Percentiles rank a stretch among this genome's conserved stretches.
phyloP scores from a whole-genome alignment of 169 alveolate species.

The Eimeria praecox region DNA sequence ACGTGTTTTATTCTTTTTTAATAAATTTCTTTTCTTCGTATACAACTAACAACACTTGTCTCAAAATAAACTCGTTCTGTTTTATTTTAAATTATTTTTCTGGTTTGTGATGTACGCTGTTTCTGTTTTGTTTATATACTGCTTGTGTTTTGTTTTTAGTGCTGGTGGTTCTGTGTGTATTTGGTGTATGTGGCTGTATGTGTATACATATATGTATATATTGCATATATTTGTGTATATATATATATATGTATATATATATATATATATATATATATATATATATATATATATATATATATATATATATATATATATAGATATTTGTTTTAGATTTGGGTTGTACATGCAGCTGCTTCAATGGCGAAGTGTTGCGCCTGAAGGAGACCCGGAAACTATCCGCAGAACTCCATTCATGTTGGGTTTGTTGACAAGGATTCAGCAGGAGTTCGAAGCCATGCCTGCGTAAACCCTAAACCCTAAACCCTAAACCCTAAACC shows the following conservation, averaged over 20 bases:
- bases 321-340: background rate
- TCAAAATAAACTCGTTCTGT: no score
- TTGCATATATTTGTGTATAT: no score
- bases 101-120: no score
- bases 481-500: background rate
- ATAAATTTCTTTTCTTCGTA: no score
- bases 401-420: conserved; percentile 74
- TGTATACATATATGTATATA: no score
- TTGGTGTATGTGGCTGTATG: no score
- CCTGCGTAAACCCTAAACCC: conserved; percentile 14
- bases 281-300: no score
- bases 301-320: no score
- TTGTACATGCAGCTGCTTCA: conserved; percentile 62
- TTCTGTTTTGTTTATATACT: background rate
- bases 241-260: no score
- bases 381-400: conserved; percentile 65
- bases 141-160: background rate
- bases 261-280: background rate
- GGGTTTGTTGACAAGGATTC: conserved; percentile 66
- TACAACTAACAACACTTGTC: no score
- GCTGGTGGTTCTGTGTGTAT: background rate
- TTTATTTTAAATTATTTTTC: no score
- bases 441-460: conserved; percentile 80
- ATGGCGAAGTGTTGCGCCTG: conserved; percentile 77
- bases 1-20: no score